A percentile compares a stretch with the other conserved stretches of the same genome.
These are phyloP conservation scores for Fusarium sp. DNA, from an alignment of 2,329 filamentous ascomycete genomes.

Conservation along the genomic window DNA sequence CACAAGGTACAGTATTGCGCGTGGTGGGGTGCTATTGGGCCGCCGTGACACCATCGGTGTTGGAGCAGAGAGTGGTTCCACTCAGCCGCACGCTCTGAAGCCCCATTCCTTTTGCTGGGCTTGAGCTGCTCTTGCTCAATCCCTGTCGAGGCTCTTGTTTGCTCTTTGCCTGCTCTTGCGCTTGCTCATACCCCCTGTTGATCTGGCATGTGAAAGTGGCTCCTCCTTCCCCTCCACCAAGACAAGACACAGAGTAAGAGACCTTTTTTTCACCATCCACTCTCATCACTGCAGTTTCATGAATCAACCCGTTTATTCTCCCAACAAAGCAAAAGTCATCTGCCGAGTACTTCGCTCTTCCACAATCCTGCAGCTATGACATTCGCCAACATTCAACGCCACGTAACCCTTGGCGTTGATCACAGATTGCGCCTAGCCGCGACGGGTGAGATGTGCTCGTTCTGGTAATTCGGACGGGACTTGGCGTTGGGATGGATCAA, in stretches of 20 bases:
- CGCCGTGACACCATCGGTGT: conserved; percentile 39
- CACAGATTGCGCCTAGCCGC: conserved; percentile 13
- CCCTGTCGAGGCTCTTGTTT: background rate
- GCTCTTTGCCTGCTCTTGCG: background rate
- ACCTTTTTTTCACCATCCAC: conserved; percentile 12
- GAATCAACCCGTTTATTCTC: conserved; percentile 12
- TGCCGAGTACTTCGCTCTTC: background rate
- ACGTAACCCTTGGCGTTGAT: conserved; percentile 29
- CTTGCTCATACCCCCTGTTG: conserved; percentile 17
- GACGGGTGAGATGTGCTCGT: conserved; percentile 2
- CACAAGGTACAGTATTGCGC: background rate
- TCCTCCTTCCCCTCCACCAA: conserved; percentile 14
- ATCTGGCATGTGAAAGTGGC: conserved; percentile 48
- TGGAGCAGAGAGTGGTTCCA: conserved; percentile 33
- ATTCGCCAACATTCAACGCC: conserved; percentile 19
- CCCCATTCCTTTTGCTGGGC: conserved; percentile 20
- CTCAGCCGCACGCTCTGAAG: conserved; percentile 36
- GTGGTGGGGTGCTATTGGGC: conserved; percentile 39
- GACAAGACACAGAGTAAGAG: background rate
- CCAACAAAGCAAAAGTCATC: conserved; percentile 22
- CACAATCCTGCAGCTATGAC: conserved; percentile 9
- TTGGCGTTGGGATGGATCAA: background rate
- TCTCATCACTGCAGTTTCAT: background rate
- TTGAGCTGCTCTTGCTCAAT: conserved; percentile 11
- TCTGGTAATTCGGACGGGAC: conserved; percentile 13